These are phyloP conservation scores for Rickenella mellea DNA, from an alignment of 768 basidiomycete genomes.

Conservation along the genomic window DNA sequence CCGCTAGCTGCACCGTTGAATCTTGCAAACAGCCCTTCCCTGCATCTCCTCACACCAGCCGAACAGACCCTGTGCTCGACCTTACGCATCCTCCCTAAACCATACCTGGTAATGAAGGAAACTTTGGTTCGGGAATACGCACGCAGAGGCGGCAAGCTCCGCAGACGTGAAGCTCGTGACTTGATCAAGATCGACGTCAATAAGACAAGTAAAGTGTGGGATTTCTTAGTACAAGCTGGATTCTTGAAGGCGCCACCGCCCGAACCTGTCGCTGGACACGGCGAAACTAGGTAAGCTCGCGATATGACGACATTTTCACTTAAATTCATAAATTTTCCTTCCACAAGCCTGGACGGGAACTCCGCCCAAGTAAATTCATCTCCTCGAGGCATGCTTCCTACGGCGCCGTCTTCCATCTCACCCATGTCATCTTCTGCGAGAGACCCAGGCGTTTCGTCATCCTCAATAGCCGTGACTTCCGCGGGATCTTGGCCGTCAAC, in stretches of 20 bases:
- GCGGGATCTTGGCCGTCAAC: too few relatives aligned
- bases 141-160: conserved; percentile 77
- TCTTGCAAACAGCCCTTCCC: conserved; percentile 79
- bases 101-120: conserved; percentile 94
- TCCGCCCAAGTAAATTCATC: too few relatives aligned
- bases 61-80: conserved; percentile 86
- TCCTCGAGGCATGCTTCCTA: too few relatives aligned
- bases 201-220: conserved; percentile 89
- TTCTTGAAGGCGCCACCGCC: conserved; percentile 38
- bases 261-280: too few relatives aligned
- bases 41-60: conserved; percentile 81
- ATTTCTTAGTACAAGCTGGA: conserved; percentile 82
- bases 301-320: too few relatives aligned
- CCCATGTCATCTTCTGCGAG: too few relatives aligned
- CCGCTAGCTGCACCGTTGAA: conserved; percentile 65
- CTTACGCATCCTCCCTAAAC: conserved; percentile 87
- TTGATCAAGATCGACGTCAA: conserved; percentile 90
- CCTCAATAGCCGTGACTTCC: too few relatives aligned
- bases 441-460: too few relatives aligned
- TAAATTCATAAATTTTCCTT: too few relatives aligned
- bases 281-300: too few relatives aligned
- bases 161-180: conserved; percentile 80
- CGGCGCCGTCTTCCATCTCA: too few relatives aligned
- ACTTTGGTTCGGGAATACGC: conserved; percentile 91
- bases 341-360: too few relatives aligned